Evolutionary conservation across 2,329 filamentous ascomycete genomes (phyloP), one percentile per base, ranked within the genome.

Genomic region (Stachybotrys echinatus): DNA sequence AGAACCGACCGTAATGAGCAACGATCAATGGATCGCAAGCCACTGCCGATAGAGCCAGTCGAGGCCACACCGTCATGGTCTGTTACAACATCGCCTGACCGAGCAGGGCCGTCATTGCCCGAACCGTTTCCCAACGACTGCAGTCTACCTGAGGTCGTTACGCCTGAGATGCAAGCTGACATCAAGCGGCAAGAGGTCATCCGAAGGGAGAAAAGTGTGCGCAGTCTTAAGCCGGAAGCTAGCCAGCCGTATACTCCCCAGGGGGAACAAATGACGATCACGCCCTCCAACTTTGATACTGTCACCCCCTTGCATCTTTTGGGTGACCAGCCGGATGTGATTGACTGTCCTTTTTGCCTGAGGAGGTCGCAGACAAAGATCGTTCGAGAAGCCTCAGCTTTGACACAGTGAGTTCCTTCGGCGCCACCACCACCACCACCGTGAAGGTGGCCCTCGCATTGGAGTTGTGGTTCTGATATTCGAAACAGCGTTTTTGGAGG

Each of bases 281-380:
- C 12, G 17, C 18, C 42, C 17, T 12, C 44, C 12, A 20, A 18
- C 12, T 20, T 46, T 37, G 22, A 19, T 17, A 46, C 44, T 7
- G 44, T 46, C 19, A 46, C 44, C 10, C 44, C 44, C 7, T 18
- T 46, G 17, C 44, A 46, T 20, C 44, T 46, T 10, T 23, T 46
- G 17, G 44, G 44, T 6, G 44, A 46, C 19, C 44, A 46, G 23
- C 44, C 44, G 12, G 44, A 46, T 20, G 18, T 46, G 23, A 46
- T 46, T 27, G 44, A 46, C 23, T 46, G 44, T 34, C 44, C 44
- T 5, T 46, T 46, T 18, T 46, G 44, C 27, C 18, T 46, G 19
- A 23, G 44, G 22, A 34, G 44, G 27, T 31, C 44, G 27, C 23
- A 46, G 18, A 46, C 44, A 7, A 46, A 46, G 27, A 23, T 46